These are phyloP conservation scores for Cladorrhinum sp. DNA, from an alignment of 2,329 filamentous ascomycete genomes.

Conservation along the genomic window DNA sequence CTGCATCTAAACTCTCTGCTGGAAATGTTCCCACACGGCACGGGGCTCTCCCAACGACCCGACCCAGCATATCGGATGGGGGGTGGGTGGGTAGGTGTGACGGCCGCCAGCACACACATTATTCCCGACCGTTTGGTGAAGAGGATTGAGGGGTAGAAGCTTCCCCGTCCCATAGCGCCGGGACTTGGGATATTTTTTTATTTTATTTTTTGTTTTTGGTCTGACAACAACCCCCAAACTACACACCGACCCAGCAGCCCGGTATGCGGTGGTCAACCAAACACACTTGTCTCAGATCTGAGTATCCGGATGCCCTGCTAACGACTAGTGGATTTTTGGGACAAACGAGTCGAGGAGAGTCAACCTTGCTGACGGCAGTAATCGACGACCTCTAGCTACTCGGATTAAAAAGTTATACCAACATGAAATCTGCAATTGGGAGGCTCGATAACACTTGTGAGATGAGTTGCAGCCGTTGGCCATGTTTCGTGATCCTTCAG, in stretches of 20 bases:
- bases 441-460: neutral
- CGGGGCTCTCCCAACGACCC: slow-evolving; percentile 7
- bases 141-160: slow-evolving; percentile 1
- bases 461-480: neutral
- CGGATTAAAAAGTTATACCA: neutral
- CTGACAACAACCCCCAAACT: neutral
- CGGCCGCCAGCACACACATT: neutral
- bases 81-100: neutral
- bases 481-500: neutral
- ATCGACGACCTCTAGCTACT: neutral
- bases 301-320: too few relatives aligned
- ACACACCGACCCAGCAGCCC: neutral
- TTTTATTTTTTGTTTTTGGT: neutral
- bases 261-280: neutral
- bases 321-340: too few relatives aligned
- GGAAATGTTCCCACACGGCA: slow-evolving; percentile 16
- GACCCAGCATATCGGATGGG: slow-evolving; percentile 20
- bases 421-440: neutral
- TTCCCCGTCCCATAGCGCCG: slow-evolving; percentile 2
- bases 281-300: neutral
- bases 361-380: neutral
- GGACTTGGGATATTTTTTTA: too few relatives aligned
- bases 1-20: slow-evolving; percentile 23
- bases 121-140: slow-evolving; percentile 7
- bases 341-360: neutral